phyloP scores from a whole-genome alignment of 176 grass and related monocot species.

The Coix lacrymajobi region DNA sequence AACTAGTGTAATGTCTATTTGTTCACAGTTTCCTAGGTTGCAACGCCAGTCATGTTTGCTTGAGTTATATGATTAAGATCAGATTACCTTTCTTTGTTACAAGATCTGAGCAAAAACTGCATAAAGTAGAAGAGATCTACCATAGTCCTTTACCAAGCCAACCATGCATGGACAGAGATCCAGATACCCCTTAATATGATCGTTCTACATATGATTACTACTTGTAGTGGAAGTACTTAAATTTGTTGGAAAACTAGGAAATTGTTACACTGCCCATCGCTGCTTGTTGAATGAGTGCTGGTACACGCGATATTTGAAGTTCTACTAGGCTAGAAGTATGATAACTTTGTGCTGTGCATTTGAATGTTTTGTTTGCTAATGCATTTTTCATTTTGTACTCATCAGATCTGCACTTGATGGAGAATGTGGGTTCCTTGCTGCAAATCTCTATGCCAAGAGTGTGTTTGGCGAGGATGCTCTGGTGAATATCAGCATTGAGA shows the following conservation, averaged over 20 bases:
- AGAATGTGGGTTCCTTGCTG: slow-evolving; percentile 57
- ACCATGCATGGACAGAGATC: neutral
- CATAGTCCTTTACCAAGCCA: neutral
- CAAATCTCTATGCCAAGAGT: slow-evolving; percentile 72
- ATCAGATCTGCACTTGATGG: slow-evolving; percentile 53
- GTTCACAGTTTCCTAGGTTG: neutral
- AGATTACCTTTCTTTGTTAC: neutral
- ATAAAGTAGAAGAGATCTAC: neutral
- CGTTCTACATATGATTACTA: neutral
- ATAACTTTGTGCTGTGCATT: neutral
- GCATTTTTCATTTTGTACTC: neutral
- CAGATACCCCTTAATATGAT: neutral
- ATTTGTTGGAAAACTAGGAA: neutral
- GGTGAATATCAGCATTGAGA: slow-evolving; percentile 66
- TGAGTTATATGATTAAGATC: neutral
- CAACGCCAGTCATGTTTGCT: neutral
- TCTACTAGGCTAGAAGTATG: neutral
- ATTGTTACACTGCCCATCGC: neutral
- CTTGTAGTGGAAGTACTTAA: neutral
- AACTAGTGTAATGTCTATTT: neutral
- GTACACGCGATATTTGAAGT: neutral
- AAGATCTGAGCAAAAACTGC: neutral
- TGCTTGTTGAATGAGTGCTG: neutral
- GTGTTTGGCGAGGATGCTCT: slow-evolving; percentile 63
- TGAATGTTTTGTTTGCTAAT: neutral